Conservation (phyloP, 1,139 yeast species). For the Taphrina populina region DNA sequence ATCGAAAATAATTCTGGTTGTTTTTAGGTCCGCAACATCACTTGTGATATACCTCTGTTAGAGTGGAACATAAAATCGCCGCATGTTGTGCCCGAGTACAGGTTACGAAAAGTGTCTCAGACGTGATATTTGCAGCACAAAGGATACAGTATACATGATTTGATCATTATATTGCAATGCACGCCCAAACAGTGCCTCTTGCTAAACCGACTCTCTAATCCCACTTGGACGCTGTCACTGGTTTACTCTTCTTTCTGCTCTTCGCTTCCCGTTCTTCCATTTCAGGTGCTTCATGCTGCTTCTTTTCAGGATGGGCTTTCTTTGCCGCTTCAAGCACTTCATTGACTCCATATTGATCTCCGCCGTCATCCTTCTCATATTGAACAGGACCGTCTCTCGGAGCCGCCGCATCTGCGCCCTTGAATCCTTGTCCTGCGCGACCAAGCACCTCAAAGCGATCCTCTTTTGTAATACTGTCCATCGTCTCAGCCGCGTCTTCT, state of each 20-base stretch:
- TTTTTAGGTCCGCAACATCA: too few species aligned
- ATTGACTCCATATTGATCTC: slow-evolving; percentile 37
- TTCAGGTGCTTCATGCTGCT: background rate
- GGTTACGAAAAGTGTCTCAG: too few species aligned
- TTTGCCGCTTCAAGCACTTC: slow-evolving; percentile 30
- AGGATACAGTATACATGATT: too few species aligned
- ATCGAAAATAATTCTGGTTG: too few species aligned
- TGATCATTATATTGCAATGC: too few species aligned
- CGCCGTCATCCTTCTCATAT: slow-evolving; percentile 51
- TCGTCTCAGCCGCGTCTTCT: slow-evolving; percentile 44
- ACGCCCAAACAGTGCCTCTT: background rate
- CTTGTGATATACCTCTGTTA: too few species aligned
- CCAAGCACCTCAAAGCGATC: slow-evolving; percentile 47
- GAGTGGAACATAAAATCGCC: too few species aligned
- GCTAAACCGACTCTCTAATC: background rate
- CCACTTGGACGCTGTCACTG: slow-evolving; percentile 17
- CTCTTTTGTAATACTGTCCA: slow-evolving; percentile 45
- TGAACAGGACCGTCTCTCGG: slow-evolving; percentile 53
- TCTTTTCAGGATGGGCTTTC: slow-evolving; percentile 3
- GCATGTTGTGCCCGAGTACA: too few species aligned
- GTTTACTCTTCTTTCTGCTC: slow-evolving; percentile 10
- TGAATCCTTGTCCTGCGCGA: slow-evolving; percentile 41
- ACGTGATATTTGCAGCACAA: too few species aligned
- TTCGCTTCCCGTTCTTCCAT: background rate
- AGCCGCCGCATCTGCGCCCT: slow-evolving; percentile 39